A percentile compares a stretch with the other conserved stretches of the same genome.
These are phyloP conservation scores for Austropuccinia psidii DNA, from an alignment of 1,284 basidiomycete species.

Conservation along the genomic window DNA sequence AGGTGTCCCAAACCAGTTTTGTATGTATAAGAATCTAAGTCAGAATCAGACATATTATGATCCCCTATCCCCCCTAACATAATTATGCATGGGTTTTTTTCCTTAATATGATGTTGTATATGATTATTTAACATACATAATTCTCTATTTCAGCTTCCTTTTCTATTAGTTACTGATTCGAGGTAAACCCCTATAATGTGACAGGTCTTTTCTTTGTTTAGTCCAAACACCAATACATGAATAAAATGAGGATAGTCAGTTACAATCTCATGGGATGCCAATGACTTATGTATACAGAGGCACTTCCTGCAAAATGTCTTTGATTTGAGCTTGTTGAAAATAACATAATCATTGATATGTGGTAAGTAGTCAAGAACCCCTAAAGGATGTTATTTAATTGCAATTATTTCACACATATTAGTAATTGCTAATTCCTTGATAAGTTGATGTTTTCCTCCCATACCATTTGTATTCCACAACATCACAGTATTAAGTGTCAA, in stretches of 20 bases:
- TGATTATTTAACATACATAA: background rate
- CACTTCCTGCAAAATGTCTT: background rate
- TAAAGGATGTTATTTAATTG: background rate
- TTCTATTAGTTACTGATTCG: background rate
- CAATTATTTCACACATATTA: background rate
- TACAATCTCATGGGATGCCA: background rate
- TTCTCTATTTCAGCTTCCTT: background rate
- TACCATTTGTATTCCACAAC: constrained; percentile 2
- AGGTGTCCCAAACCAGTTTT: too few relatives aligned
- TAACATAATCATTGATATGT: background rate
- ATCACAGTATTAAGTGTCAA: background rate
- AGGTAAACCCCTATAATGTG: background rate
- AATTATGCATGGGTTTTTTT: background rate
- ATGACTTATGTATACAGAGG: background rate
- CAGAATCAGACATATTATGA: background rate
- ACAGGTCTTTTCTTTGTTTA: background rate
- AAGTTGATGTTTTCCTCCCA: background rate
- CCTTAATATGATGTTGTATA: background rate
- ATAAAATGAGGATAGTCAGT: background rate
- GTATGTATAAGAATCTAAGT: too few relatives aligned
- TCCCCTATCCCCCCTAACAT: background rate
- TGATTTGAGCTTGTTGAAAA: background rate
- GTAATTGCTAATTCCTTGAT: background rate
- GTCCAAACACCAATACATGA: background rate
- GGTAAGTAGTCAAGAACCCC: background rate